phyloP scores from a whole-genome alignment of 129 eudicot genomes.

The Logfia minima region DNA sequence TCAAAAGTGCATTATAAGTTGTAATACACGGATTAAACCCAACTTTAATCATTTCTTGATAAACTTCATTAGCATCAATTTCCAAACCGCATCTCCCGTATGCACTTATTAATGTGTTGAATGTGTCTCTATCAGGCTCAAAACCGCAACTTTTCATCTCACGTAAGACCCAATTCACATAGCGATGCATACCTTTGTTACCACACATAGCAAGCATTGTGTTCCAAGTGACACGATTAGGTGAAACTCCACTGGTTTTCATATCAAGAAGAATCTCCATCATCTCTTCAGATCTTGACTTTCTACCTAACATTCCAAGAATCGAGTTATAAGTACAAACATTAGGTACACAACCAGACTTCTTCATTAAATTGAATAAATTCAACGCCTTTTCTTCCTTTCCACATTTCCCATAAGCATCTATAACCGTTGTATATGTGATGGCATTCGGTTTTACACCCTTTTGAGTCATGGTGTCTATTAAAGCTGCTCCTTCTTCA shows the following conservation, averaged over 20 bases:
- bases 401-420: constrained; percentile 95
- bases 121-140: constrained; percentile 93
- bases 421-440: constrained; percentile 83
- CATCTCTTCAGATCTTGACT: constrained; percentile 73
- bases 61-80: constrained; percentile 60
- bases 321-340: constrained; percentile 81
- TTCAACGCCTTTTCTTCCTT: constrained; percentile 72
- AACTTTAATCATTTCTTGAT: constrained; percentile 71
- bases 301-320: constrained; percentile 84
- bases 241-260: constrained; percentile 70
- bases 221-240: constrained; percentile 93
- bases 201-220: constrained; percentile 90
- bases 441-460: constrained; percentile 83
- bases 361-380: constrained; percentile 70
- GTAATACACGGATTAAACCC: constrained; percentile 83
- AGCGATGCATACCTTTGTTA: constrained; percentile 63
- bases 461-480: constrained; percentile 66
- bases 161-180: constrained; percentile 69
- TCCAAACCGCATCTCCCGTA: constrained; percentile 84
- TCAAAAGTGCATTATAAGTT: constrained; percentile 85
- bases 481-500: constrained; percentile 83
- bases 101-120: constrained; percentile 84
- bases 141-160: constrained; percentile 96
- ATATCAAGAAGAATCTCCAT: constrained; percentile 73
- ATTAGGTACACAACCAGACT: constrained; percentile 87